Base-by-base conservation (phyloP, 305 asterid genomes). In the Striga hermonthica region DNA sequence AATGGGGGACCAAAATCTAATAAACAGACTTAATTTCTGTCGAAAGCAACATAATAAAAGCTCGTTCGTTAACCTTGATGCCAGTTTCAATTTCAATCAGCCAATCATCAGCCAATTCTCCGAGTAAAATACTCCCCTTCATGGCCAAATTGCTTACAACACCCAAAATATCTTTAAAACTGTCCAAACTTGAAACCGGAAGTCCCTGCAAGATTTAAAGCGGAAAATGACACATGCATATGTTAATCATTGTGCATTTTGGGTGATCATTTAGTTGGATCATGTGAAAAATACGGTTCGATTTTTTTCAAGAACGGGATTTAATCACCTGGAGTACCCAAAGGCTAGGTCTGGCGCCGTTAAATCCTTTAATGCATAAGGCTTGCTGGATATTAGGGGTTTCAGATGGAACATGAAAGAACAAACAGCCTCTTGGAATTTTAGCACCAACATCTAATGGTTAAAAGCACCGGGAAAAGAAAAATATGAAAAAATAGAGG, bases 321-420 rank as follows among this genome's bases (percentile, higher is more conserved):
- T 41, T 57, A 49, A 57, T 79, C 74, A 91, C 98, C 97, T 91
- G 98, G 73, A 81, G 55, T 60, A 73, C 83, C 98, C 98, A 91
- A 9, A 89, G 49, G 77, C 98, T 87, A 52, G 89, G 89, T 70
- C 84, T 85, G 74, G 88, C 77, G 73, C 97, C 95, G 34, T 74
- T 80, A 79, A 80, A 87, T 74, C 96, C 97, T 82, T 82, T 85
- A 57, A 76, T 73, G 36, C 74, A 67, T 72, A 91, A 68, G 72
- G 45, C 68, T 34, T 82, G 86, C 78, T 85, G 83, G 58, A 87
- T 74, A 76, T 84, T 66, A 44, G 84, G 75, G 53, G 85, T 76
- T 73, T 84, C 96, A 31, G 76, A 79, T 8, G 93, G 86, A 57
- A 89, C 67, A 53, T 91, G 98, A 72, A 64, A 50, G 72, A 82